Base-by-base conservation (phyloP, 805 yeast genomes). In the Candida piceae region DNA sequence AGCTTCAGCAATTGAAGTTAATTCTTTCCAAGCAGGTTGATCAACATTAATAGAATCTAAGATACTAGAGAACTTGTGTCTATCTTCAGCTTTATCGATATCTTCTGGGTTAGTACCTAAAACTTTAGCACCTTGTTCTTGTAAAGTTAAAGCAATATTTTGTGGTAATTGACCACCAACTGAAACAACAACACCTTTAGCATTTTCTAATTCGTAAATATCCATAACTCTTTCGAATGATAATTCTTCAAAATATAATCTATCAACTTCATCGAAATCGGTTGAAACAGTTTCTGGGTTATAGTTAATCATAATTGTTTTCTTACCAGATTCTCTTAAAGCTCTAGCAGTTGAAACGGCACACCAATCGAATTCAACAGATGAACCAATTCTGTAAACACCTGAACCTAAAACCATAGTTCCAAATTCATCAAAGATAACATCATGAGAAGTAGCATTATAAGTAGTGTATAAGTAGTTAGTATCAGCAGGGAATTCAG, bases 101-200 rank as follows among this genome's bases (percentile, higher is more conserved):
- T 87, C 88, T 63, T 86, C 96, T 39, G 98, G 98, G 24, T 96
- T 84, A 32, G 98, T 90, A 63, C 98, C 98, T 52, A 90, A 70
- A 46, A 90, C 84, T 71, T 93, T 90, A 52, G 88, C 96, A 60
- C 86, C 85, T 66, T 90, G 94, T 67, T 96, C 81, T 66, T 88
- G 87, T 58, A 90, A 72, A 38, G 89, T 79, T 58, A 90, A 72
- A 17, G 97, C 97, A 69, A 90, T 90, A 66, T 90, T 90, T 70
- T 90, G 89, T 11, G 97, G 86, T 23, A 96, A 86, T 70, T 90
- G 98, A 60, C 98, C 98, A 74, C 98, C 98, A 95, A 90, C 88
- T 40, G 97, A 82, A 46, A 90, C 86, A 42, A 90, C 80, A 40
- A 90, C 97, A 70, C 97, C 98, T 10, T 78, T 65, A 27, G 96